A percentile compares a stretch with the other conserved stretches of the same genome.
Conservation (phyloP, 768 basidiomycete genomes). For the Lentinula sp. region DNA sequence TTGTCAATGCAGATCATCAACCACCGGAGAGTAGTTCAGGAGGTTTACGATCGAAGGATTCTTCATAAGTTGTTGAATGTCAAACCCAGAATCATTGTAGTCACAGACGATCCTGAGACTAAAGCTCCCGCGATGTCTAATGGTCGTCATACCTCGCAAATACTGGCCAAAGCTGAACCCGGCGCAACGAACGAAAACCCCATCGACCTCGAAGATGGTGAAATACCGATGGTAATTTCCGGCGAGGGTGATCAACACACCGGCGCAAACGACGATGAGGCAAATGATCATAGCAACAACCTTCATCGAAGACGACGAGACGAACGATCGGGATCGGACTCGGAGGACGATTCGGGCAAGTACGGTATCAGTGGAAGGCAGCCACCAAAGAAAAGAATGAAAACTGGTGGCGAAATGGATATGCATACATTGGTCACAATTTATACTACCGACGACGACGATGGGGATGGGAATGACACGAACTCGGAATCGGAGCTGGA, state of each 20-base stretch:
- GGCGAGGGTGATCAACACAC: background rate
- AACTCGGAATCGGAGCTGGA: constrained; percentile 16
- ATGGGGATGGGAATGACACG: constrained; percentile 28
- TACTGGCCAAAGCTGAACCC: background rate
- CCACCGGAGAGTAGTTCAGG: constrained; percentile 40
- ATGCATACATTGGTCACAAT: constrained; percentile 19
- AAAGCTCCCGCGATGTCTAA: background rate
- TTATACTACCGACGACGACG: constrained; percentile 16
- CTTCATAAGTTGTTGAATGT: constrained; percentile 42
- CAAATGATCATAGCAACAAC: background rate
- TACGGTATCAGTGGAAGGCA: background rate
- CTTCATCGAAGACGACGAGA: background rate
- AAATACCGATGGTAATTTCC: background rate
- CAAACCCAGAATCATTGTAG: constrained; percentile 10
- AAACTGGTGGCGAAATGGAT: constrained; percentile 18
- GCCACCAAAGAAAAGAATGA: constrained; percentile 18
- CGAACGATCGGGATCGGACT: background rate
- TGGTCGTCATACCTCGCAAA: background rate
- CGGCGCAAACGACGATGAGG: too few relatives aligned
- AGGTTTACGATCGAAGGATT: constrained; percentile 36
- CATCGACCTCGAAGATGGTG: background rate
- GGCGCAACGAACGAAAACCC: background rate
- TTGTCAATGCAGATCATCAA: constrained; percentile 35
- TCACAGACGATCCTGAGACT: background rate
- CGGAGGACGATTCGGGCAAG: background rate